These are phyloP conservation scores for Parathielavia hyrcaniae DNA, from an alignment of 495 filamentous ascomycete species.

Conservation along the genomic window DNA sequence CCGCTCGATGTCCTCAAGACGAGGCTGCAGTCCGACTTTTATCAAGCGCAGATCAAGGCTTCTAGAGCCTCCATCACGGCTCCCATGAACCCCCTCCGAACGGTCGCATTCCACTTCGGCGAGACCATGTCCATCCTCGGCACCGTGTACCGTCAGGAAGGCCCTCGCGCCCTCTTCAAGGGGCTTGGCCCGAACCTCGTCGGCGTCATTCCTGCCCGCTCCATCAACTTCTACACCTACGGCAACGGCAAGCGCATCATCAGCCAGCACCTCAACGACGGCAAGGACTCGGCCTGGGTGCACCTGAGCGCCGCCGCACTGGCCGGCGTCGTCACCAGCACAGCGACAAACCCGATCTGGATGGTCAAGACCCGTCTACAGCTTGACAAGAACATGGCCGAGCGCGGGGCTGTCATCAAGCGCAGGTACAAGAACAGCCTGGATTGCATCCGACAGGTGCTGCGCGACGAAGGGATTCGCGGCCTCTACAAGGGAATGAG, in stretches of 20 bases:
- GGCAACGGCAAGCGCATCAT: constrained; percentile 79
- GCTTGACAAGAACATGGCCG: constrained; percentile 64
- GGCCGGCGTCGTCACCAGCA: constrained; percentile 74
- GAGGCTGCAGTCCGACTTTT: constrained; percentile 83
- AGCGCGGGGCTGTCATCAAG: constrained; percentile 39
- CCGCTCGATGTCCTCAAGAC: constrained; percentile 90
- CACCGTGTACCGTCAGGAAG: constrained; percentile 69
- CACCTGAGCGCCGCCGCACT: constrained; percentile 66
- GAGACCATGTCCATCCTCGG: constrained; percentile 78
- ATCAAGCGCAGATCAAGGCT: constrained; percentile 60
- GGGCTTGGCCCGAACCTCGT: constrained; percentile 82
- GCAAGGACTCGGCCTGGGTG: constrained; percentile 60
- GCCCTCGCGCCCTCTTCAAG: constrained; percentile 79
- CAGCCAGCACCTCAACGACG: constrained; percentile 57
- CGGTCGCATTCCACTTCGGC: constrained; percentile 55
- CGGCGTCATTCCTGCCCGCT: constrained; percentile 76
- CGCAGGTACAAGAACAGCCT: constrained; percentile 74
- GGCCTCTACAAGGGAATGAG: constrained; percentile 82
- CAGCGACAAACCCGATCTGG: constrained; percentile 90
- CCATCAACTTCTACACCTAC: constrained; percentile 86
- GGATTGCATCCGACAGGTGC: constrained; percentile 71
- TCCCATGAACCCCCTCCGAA: constrained; percentile 42
- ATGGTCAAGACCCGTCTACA: constrained; percentile 84
- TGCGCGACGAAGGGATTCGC: constrained; percentile 67
- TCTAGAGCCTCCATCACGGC: constrained; percentile 38